Base-by-base conservation (phyloP, 2,329 filamentous ascomycete genomes). In the Cercospora canescens region DNA sequence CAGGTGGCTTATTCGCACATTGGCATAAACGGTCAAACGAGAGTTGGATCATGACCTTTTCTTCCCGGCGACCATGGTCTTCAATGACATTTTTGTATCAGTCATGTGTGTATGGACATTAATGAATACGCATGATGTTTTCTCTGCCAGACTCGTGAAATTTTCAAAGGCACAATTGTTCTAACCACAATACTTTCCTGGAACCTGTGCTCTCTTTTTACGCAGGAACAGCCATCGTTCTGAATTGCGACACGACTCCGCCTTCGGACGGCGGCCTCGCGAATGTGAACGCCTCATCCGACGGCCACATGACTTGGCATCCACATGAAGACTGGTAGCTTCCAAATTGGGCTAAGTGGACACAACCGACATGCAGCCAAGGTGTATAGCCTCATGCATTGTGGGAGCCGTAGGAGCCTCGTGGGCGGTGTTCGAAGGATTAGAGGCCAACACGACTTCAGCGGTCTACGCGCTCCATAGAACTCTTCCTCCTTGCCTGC, bases 361-460 rank as follows among this genome's bases (percentile, higher is more conserved):
- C 32, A 50, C 48, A 34, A 48, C 21, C 48, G 50, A 30, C 28
- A 62, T 62, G 60, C 60, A 62, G 45, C 34, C 26, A 56, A 32
- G 26, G n/a, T 6, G 52, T 32, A 34, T 56, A 32, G 52, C 52
- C 28, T 56, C 32, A 56, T 56, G 52, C 52, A 56, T 21, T 5
- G 32, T 4, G n/a, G 28, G 12, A 56, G 52, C 52, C 30, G 8
- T 16, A n/a, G 21, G 21, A 4, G 30, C 52, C 30, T 18, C 32
- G 52, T 16, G 52, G 52, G 52, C 52, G 35, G 52, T 56, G 52
- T 14, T 21, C 1, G 9, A 16, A 56, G 50, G 26, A 56, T 11
- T 8, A 56, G 16, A 56, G 52, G 52, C 6, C 5, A 11, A 24
- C 28, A 18, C 6, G 52, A 56, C 52, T 35, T 56, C 52, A 35